Evolutionary conservation across 495 filamentous ascomycete genomes (phyloP).

Genomic region (Massariosphaeria phaeospora): DNA sequence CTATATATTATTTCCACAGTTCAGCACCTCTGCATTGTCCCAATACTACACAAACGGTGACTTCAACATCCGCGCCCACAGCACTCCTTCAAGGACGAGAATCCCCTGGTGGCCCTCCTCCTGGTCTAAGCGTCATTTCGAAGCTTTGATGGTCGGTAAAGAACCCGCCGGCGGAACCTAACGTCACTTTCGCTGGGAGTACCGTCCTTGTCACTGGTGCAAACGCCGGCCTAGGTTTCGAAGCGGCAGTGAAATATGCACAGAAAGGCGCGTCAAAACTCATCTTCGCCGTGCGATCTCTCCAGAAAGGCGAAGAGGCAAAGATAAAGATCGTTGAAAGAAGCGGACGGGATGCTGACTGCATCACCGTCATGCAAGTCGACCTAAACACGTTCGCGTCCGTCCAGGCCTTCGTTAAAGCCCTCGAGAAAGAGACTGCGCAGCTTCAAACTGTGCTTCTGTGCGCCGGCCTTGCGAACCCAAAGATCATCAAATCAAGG

Average conservation of each 20-base stretch:
- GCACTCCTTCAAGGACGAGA: too few relatives aligned
- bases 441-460: slow-evolving; percentile 41
- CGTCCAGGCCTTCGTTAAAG: slow-evolving; percentile 39
- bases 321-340: slow-evolving; percentile 12
- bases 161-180: slow-evolving; percentile 5
- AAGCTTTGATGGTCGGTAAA: slow-evolving; percentile 46
- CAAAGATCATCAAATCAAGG: neutral
- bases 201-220: slow-evolving; percentile 14
- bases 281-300: slow-evolving; percentile 6
- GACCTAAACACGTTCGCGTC: slow-evolving; percentile 1
- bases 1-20: too few relatives aligned
- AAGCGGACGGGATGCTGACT: slow-evolving; percentile 44
- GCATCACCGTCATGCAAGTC: neutral
- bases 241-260: slow-evolving; percentile 3
- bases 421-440: slow-evolving; percentile 36
- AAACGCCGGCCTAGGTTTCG: slow-evolving; percentile 11
- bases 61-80: too few relatives aligned
- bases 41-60: too few relatives aligned
- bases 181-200: slow-evolving; percentile 13
- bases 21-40: too few relatives aligned
- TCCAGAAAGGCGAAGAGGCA: slow-evolving; percentile 9
- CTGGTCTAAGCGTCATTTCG: slow-evolving; percentile 32
- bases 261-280: slow-evolving; percentile 15
- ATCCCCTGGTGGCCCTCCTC: neutral
- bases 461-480: slow-evolving; percentile 39